Percentiles rank a stretch among this genome's conserved stretches.
Conservation (phyloP, 2,329 filamentous ascomycete species). For the Monosporascus sp. region DNA sequence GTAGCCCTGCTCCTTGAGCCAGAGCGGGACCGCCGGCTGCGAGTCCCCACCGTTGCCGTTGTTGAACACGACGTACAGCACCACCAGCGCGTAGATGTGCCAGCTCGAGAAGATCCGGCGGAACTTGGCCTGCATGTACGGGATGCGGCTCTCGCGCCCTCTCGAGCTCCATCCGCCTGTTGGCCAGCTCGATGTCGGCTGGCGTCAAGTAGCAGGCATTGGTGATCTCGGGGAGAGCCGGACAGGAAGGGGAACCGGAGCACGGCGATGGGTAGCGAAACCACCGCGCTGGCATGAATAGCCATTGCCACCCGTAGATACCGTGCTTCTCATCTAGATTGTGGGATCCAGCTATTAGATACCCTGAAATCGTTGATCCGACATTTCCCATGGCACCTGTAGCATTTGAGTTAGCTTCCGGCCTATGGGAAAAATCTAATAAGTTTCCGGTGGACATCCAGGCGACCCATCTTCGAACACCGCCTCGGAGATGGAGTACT, state of each 20-base stretch:
- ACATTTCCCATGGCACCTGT: constrained; percentile 19
- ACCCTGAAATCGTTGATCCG: constrained; percentile 40
- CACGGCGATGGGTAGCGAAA: constrained; percentile 46
- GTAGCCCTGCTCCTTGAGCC: no score
- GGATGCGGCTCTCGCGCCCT: no score
- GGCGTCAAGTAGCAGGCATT: constrained; percentile 31
- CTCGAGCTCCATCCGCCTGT: no score
- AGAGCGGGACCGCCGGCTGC: no score
- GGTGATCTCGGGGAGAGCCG: constrained; percentile 33
- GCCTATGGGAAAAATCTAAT: not conserved
- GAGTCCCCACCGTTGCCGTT: no score
- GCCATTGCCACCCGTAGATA: constrained; percentile 49
- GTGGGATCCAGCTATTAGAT: constrained; percentile 49
- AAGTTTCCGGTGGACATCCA: not conserved
- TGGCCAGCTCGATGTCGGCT: constrained; percentile 29
- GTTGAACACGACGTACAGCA: no score
- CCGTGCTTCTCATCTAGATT: constrained; percentile 40
- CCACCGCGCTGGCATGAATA: constrained; percentile 49
- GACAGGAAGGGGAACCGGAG: constrained; percentile 40
- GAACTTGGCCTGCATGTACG: no score
- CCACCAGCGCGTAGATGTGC: no score
- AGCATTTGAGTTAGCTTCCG: constrained; percentile 8
- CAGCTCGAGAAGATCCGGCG: no score
- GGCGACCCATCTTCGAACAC: not conserved
- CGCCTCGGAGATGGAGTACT: no score